Base-by-base conservation (phyloP, 2,329 filamentous ascomycete genomes). In the Periconia sp. region DNA sequence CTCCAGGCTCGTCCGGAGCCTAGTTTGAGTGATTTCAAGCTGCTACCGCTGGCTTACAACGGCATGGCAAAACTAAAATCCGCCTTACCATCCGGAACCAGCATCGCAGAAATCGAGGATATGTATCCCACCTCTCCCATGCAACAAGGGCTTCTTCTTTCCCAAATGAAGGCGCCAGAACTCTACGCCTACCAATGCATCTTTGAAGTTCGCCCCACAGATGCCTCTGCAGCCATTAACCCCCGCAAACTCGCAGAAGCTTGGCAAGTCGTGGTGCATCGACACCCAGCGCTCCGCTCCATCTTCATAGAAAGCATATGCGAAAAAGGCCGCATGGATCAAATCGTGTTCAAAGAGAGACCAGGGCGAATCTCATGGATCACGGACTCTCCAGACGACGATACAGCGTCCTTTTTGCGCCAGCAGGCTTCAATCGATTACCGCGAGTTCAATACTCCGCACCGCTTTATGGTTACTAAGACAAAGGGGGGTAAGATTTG, bases 401-500 rank as follows among this genome's bases (percentile, higher is more conserved):
- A 62, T 13, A 59, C 61, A 6, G 51, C 60, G 14, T 37, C 55
- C 1, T 33, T 60, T 7, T 52, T 71, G 27, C 58, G 64, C 11
- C 46, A 56, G 10, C 66, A 65, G 31, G 54, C 59, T 9, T 20
- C 62, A 6, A 61, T 66, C 23, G 66, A 71, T 33, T 71, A 65
- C 50, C 57, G 64, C 20, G 62, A 70, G 17, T 59, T 61, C 20
- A 55, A 70, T 15, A 74, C 80, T 3, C 74, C 79, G 27, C 77
- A 82, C 60, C 74, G 74, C 6, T 72, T 81, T 45, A 77, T 72
- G 0, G 70, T 81, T 31, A 79, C 76, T 50, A 72, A 76, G 58
- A 78, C 76, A 10, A 63, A 63, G 3, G 56, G 59, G 1, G 65
- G 66, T 13, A 68, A 66, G 43, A 53, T 80, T 0, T 78, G 77